Percentiles rank a stretch among this genome's conserved stretches.
Conservation (phyloP, 1,284 basidiomycete genomes). For the Grifola frondosa region DNA sequence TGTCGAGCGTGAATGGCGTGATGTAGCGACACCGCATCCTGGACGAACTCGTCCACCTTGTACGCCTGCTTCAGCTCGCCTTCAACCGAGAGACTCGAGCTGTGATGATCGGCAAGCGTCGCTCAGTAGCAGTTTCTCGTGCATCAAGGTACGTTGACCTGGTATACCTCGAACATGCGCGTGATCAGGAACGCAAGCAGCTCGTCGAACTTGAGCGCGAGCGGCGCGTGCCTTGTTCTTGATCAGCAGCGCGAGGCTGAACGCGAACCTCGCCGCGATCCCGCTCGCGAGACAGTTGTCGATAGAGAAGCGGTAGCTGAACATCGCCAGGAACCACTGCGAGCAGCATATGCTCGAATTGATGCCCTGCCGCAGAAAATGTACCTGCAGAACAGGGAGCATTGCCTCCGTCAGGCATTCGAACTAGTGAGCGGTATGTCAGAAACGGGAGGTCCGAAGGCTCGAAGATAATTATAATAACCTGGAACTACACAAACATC, state of each 20-base stretch:
- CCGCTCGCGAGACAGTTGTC: slow-evolving; percentile 94
- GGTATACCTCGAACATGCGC: slow-evolving; percentile 78
- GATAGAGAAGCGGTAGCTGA: slow-evolving; percentile 92
- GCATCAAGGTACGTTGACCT: slow-evolving; percentile 46
- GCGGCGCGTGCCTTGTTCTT: slow-evolving; percentile 82
- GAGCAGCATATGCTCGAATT: no score
- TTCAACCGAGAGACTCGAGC: slow-evolving; percentile 29
- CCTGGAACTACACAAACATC: slow-evolving; percentile 42
- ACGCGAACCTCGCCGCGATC: slow-evolving; percentile 94
- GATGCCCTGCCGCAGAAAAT: no score
- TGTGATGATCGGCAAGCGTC: no score
- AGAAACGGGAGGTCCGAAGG: no score
- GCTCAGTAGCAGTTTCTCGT: no score
- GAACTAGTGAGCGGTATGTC: slow-evolving; percentile 54
- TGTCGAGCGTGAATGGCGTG: no score
- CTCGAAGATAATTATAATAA: slow-evolving; percentile 21
- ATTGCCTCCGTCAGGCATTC: slow-evolving; percentile 88
- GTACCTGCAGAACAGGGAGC: no score
- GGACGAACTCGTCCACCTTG: slow-evolving; percentile 77
- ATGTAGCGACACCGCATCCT: no score
- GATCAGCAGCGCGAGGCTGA: slow-evolving; percentile 83
- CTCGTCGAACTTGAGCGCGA: slow-evolving; percentile 84
- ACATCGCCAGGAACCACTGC: slow-evolving; percentile 97
- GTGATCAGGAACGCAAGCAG: slow-evolving; percentile 79
- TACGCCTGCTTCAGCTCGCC: slow-evolving; percentile 41